Evolutionary conservation across 768 basidiomycete genomes (phyloP), one percentile per base, ranked within the genome.

Genomic region (Kwoniella europaea): DNA sequence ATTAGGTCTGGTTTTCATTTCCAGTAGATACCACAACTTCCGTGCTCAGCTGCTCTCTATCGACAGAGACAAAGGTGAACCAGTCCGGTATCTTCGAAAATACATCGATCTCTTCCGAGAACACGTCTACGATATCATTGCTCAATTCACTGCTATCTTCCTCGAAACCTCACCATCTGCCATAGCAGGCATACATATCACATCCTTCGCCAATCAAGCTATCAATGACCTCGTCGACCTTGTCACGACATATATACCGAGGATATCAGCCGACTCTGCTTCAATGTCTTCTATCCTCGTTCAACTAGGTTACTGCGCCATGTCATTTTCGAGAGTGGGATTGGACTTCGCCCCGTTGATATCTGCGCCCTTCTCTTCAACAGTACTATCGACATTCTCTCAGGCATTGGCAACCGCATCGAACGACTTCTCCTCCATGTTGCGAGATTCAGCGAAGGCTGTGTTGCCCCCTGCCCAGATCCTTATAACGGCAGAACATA

Each of bases 41-140:
- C 87, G 87, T 55, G 85, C 86, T 7, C 85, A 88, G 18, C 85
- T 93, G 43, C 82, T 86, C 68, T 84, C 66, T 65, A 88, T 88
- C 54, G 89, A 90, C 61, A 84, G 88, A 63, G 89, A 90, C 69
- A 87, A 87, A 67, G 90, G 90, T 68, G 92, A 92, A 68, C 86
- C 92, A 55, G 88, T 90, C 44, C 85, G 90, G 44, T 94, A 90
- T 84, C 86, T 96, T 72, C 90, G 92, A 77, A 90, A 89, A 79
- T 94, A 93, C 83, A 89, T 96, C 73, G 95, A 96, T 78, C 84
- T 90, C 12, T 97, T 95, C 90, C 86, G 94, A 63, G 95, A 98
- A 84, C 90, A 92, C 57, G 91, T 93, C 22, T 92, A 95, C 84
- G 94, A 98, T 82, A 89, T 95, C 82, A 87, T 96, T 75, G 91